Percentiles rank a stretch among this genome's conserved stretches.
These are phyloP conservation scores for Phyllosticta citriasiana DNA, from an alignment of 2,329 filamentous ascomycete genomes.

Conservation along the genomic window DNA sequence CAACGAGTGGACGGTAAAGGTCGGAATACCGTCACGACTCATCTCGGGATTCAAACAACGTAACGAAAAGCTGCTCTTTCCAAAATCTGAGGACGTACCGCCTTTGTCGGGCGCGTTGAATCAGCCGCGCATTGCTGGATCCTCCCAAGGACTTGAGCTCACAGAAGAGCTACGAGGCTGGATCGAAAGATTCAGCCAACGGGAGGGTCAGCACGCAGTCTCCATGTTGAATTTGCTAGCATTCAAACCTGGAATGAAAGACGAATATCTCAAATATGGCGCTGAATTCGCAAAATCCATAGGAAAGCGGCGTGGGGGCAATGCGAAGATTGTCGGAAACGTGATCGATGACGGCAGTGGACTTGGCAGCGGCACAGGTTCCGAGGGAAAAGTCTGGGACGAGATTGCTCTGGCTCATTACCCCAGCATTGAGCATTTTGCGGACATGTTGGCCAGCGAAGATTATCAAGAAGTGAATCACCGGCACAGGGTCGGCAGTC, in stretches of 20 bases:
- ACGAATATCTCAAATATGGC: slow-evolving; percentile 48
- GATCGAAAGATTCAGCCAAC: slow-evolving; percentile 30
- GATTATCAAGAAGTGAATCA: slow-evolving; percentile 52
- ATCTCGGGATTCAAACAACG: slow-evolving; percentile 26
- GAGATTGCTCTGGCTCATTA: slow-evolving; percentile 57
- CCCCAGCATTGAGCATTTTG: slow-evolving; percentile 51
- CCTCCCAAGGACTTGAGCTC: slow-evolving; percentile 45
- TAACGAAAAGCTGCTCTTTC: slow-evolving; percentile 31
- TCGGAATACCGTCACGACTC: slow-evolving; percentile 36
- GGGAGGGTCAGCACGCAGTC: slow-evolving; percentile 35
- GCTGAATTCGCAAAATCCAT: slow-evolving; percentile 40
- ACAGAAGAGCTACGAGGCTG: slow-evolving; percentile 41
- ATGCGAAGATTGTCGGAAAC: slow-evolving; percentile 53
- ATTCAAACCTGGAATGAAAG: slow-evolving; percentile 44
- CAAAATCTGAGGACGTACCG: slow-evolving; percentile 25
- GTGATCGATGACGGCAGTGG: slow-evolving; percentile 32
- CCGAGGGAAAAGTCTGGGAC: slow-evolving; percentile 40
- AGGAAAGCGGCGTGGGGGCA: slow-evolving; percentile 44
- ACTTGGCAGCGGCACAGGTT: slow-evolving; percentile 8
- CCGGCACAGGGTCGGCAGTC: slow-evolving; percentile 39
- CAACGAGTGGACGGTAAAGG: slow-evolving; percentile 25
- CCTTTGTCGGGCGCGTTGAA: slow-evolving; percentile 24
- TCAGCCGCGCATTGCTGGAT: slow-evolving; percentile 23
- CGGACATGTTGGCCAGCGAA: slow-evolving; percentile 48
- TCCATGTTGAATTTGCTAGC: slow-evolving; percentile 56